These are phyloP conservation scores for Candida orba DNA, from an alignment of 805 yeast genomes.

Conservation along the genomic window DNA sequence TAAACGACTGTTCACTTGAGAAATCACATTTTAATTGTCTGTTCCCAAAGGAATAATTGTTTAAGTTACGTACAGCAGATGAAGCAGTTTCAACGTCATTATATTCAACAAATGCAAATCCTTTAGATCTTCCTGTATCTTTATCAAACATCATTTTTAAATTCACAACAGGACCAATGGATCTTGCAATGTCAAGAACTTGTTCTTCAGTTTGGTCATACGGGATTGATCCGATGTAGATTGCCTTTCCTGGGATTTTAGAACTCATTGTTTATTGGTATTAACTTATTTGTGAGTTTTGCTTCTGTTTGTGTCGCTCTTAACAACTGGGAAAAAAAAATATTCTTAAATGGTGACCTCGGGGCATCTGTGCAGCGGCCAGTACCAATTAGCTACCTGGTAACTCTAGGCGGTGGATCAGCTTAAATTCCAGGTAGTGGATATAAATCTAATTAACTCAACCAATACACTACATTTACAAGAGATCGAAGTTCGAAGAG, in stretches of 20 bases:
- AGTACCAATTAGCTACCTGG: too few relatives aligned
- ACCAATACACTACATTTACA: too few relatives aligned
- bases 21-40: conserved; percentile 70
- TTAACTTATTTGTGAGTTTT: too few relatives aligned
- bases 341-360: background rate
- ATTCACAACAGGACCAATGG: conserved; percentile 82
- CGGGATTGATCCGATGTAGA: conserved; percentile 83
- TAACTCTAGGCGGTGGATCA: too few relatives aligned
- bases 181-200: conserved; percentile 72
- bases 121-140: conserved; percentile 84
- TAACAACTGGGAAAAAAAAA: too few relatives aligned
- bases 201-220: conserved; percentile 93
- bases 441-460: too few relatives aligned
- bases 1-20: conserved; percentile 41
- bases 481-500: too few relatives aligned
- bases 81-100: conserved; percentile 75
- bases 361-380: too few relatives aligned
- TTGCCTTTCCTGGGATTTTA: conserved; percentile 33
- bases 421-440: too few relatives aligned
- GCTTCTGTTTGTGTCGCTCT: background rate
- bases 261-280: conserved; percentile 4
- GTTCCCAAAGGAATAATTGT: conserved; percentile 68
- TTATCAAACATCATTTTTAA: conserved; percentile 78
- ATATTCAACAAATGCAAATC: conserved; percentile 83
- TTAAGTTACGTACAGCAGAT: conserved; percentile 83